These are phyloP conservation scores for Hortaea sp. DNA, from an alignment of 2,329 filamentous ascomycete species.

Conservation along the genomic window DNA sequence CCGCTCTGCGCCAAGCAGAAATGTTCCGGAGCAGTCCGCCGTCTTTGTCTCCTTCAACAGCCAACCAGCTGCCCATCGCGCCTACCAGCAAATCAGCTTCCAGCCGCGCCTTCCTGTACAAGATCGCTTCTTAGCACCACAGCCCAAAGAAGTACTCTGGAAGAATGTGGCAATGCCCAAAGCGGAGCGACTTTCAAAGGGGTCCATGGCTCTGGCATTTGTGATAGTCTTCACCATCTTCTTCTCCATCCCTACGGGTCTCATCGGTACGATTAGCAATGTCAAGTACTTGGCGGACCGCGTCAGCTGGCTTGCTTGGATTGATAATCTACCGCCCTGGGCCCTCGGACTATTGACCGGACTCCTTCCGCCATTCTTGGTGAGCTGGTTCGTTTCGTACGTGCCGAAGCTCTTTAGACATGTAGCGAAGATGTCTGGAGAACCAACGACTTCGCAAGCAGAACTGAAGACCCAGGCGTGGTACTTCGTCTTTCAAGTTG, in stretches of 20 bases:
- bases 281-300: conserved; percentile 22
- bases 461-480: conserved; percentile 32
- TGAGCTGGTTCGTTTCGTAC: conserved; percentile 24
- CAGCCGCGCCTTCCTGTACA: conserved; percentile 25
- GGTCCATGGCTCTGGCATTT: conserved; percentile 20
- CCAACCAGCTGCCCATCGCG: conserved; percentile 74
- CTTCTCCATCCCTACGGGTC: conserved; percentile 26
- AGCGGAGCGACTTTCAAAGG: conserved; percentile 18
- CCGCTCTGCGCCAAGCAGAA: conserved; percentile 42
- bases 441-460: conserved; percentile 33
- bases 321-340: conserved; percentile 20
- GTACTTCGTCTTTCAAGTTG: conserved; percentile 32
- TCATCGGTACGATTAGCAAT: conserved; percentile 26
- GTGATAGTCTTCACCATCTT: conserved; percentile 27
- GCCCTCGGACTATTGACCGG: conserved; percentile 23
- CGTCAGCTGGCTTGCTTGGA: conserved; percentile 20
- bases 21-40: conserved; percentile 53
- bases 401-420: conserved; percentile 26
- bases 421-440: conserved; percentile 24
- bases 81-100: conserved; percentile 50
- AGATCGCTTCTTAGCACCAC: conserved; percentile 34
- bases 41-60: conserved; percentile 82
- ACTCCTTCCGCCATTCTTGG: conserved; percentile 22
- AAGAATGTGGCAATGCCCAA: conserved; percentile 31
- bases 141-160: conserved; percentile 39